Evolutionary conservation across 1,284 basidiomycete species (phyloP), one percentile per base, ranked within the genome.

Genomic region (Melampsora larici-populina): DNA sequence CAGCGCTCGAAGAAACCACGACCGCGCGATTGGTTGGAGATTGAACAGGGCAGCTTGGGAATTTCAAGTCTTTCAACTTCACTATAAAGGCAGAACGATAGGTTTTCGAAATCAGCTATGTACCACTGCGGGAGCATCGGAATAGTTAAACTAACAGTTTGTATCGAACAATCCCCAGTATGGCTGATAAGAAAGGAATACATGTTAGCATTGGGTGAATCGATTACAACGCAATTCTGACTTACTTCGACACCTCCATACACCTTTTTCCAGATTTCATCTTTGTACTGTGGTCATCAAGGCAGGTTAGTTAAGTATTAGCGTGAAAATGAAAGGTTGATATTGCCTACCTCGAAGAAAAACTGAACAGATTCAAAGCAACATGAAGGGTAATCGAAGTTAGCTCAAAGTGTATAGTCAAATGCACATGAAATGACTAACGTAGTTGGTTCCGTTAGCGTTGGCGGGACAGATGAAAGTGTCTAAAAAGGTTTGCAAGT

Each of bases 391-490:
- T 26, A 63, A 21, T 7, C 8, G 21, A 36, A 24, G 62, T 68
- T 21, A 24, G 63, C 9, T 43, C 11, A 11, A 43, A 13, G 5
- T 43, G 6, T 7, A 13, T 7, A 5, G 26, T 15, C 18, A 36
- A 65, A 55, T 31, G n/a, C 8, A 24, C 13, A 15, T 29, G 51
- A 46, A 21, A 17, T 43, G 18, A 75, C 73, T 68, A 13, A 75
- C 73, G 36, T 94, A 94, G n/a, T 88, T 86, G 8, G 92, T 92
- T 49, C 88, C 87, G 80, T 93, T 92, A 48, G 83, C 77, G 84
- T 94, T 97, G 13, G 94, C 91, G 81, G 90, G 88, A 83, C 95
- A 98, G 36, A 95, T 90, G 81, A 93, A 98, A 0, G 88, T 89
- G 82, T 96, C 87, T 69, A 98, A 83, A 86, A 93, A 96, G 7